Evolutionary conservation across 768 basidiomycete genomes (phyloP).

Genomic region (Rubroboletus pulcherrimus): DNA sequence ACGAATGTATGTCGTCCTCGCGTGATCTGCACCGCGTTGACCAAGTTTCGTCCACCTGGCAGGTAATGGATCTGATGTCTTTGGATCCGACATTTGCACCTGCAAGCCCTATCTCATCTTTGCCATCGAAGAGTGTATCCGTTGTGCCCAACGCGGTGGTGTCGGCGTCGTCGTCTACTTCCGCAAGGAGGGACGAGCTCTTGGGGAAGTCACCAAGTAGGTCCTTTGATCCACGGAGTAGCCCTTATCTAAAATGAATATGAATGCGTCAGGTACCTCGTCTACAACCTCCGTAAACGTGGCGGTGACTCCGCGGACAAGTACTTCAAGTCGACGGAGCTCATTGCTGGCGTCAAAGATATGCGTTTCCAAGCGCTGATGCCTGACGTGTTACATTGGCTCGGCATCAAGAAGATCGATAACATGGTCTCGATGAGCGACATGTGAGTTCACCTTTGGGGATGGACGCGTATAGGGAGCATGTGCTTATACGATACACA

Average conservation of each 20-base stretch:
- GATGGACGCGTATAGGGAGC: background rate
- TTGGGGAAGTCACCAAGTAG: conserved; percentile 91
- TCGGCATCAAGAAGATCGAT: conserved; percentile 87
- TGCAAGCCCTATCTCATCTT: conserved; percentile 92
- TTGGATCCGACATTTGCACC: conserved; percentile 89
- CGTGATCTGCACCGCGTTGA: background rate
- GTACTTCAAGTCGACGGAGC: conserved; percentile 92
- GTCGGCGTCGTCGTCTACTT: conserved; percentile 94
- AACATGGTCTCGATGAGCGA: conserved; percentile 91
- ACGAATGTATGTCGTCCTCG: conserved; percentile 67
- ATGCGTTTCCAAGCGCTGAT: conserved; percentile 94
- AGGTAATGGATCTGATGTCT: conserved; percentile 95
- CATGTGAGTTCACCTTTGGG: conserved; percentile 40
- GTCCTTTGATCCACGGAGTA: conserved; percentile 16
- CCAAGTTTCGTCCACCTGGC: background rate
- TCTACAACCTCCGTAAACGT: conserved; percentile 95
- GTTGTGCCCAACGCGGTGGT: conserved; percentile 76
- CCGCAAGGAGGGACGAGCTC: conserved; percentile 87
- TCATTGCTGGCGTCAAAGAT: conserved; percentile 92
- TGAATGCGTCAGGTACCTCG: conserved; percentile 75
- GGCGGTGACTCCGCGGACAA: conserved; percentile 89
- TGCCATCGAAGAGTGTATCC: conserved; percentile 91
- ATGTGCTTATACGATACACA: background rate
- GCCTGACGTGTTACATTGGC: conserved; percentile 95
- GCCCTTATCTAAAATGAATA: background rate